These are phyloP conservation scores for Eragrostis tef DNA, from an alignment of 202 grass and related monocot species.

Conservation along the genomic window DNA sequence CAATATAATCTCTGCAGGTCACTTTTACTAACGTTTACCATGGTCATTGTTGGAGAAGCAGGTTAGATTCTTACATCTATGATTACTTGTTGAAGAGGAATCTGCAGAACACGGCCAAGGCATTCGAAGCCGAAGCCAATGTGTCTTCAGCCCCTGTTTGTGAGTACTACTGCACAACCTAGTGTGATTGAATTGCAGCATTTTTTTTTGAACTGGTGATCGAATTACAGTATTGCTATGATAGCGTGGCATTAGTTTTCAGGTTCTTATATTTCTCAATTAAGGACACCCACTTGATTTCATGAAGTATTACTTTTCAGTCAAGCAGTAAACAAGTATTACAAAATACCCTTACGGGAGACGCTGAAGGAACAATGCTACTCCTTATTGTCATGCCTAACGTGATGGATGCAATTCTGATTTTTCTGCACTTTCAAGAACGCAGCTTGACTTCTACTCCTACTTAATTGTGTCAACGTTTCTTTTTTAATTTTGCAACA, in stretches of 20 bases:
- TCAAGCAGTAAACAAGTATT: conserved; percentile 1
- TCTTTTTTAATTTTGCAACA: conserved; percentile 38
- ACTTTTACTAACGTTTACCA: conserved; percentile 36
- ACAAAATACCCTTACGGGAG: not conserved
- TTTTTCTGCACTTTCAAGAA: conserved; percentile 35
- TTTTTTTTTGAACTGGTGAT: too few species aligned
- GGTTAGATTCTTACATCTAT: conserved; percentile 82
- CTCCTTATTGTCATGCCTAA: not conserved
- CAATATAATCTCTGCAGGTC: not conserved
- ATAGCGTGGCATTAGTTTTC: not conserved
- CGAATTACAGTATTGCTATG: too few species aligned
- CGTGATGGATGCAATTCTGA: conserved; percentile 12
- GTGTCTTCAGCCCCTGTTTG: conserved; percentile 67
- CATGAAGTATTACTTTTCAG: not conserved
- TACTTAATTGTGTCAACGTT: not conserved
- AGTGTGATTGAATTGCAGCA: not conserved
- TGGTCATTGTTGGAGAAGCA: conserved; percentile 44
- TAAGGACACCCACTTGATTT: not conserved
- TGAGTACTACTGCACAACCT: conserved; percentile 41
- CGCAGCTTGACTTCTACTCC: not conserved
- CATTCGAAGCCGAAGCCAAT: conserved; percentile 67
- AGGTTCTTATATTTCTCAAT: conserved; percentile 20
- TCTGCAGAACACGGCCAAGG: conserved; percentile 65
- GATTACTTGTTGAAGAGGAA: conserved; percentile 80
- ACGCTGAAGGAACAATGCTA: conserved; percentile 3